phyloP scores from a whole-genome alignment of 495 filamentous ascomycete species.

The Oleoguttula mirabilis region DNA sequence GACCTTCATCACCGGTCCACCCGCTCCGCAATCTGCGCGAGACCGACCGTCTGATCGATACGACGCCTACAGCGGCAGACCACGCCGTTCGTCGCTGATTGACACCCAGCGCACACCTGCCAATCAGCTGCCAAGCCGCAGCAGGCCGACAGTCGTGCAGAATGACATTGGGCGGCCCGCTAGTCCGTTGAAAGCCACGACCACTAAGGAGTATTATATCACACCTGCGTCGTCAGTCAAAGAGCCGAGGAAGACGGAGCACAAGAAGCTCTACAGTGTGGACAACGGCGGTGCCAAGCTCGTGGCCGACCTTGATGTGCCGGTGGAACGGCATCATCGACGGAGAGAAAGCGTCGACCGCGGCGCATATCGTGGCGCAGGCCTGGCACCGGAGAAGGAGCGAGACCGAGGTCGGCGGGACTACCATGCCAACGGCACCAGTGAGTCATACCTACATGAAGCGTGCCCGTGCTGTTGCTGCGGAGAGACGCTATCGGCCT shows the following conservation, averaged over 20 bases:
- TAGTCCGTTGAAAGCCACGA: conserved; percentile 16
- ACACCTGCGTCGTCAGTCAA: conserved; percentile 17
- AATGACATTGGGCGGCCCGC: conserved; percentile 9
- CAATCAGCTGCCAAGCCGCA: conserved; percentile 11
- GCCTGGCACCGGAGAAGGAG: background rate
- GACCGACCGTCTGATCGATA: background rate
- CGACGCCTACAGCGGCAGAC: conserved; percentile 9
- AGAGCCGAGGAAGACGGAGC: conserved; percentile 18
- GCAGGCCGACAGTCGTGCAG: conserved; percentile 19
- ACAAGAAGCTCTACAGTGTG: conserved; percentile 30
- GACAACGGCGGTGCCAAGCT: conserved; percentile 24
- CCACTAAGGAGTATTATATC: conserved; percentile 21
- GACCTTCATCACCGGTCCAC: conserved; percentile 15
- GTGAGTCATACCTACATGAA: no score
- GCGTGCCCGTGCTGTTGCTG: no score
- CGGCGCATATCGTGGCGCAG: conserved; percentile 12
- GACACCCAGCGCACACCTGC: conserved; percentile 10
- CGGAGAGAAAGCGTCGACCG: conserved; percentile 20
- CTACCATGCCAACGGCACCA: conserved; percentile 25
- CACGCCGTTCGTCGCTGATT: conserved; percentile 16
- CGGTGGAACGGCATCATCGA: conserved; percentile 15
- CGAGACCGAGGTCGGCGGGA: conserved; percentile 12
- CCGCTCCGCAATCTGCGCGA: conserved; percentile 4
- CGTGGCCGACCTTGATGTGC: conserved; percentile 16
- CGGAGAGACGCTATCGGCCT: no score